phyloP scores from a whole-genome alignment of 345 rosid species.

The Eucalyptus curtisii region DNA sequence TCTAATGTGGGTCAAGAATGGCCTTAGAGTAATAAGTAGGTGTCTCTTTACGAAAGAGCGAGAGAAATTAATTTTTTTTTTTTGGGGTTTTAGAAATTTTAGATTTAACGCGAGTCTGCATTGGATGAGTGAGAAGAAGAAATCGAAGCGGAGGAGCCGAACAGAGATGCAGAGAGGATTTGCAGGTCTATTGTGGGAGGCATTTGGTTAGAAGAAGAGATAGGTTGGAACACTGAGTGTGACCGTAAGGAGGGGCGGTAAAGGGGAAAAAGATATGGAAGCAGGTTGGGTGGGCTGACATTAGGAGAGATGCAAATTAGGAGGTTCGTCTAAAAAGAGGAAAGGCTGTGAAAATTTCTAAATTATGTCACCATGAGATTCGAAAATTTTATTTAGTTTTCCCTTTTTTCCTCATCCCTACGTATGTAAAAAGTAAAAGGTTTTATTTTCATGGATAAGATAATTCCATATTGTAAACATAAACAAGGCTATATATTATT shows the following conservation, averaged over 20 bases:
- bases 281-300: background rate
- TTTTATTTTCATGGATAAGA: background rate
- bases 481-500: background rate
- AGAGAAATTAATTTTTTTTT: background rate
- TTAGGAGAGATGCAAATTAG: background rate
- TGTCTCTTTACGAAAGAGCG: background rate
- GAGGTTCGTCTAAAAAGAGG: background rate
- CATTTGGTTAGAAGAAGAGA: background rate
- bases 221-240: background rate
- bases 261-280: background rate
- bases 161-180: accelerated
- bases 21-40: background rate
- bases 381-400: background rate
- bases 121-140: background rate
- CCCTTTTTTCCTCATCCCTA: no score
- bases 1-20: background rate
- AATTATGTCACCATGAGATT: background rate
- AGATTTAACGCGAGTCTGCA: background rate
- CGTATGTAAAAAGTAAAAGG: accelerated
- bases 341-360: background rate
- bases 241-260: background rate
- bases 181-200: background rate
- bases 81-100: background rate
- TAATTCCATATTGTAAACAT: background rate
- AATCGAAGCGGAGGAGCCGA: background rate